Evolutionary conservation across 495 filamentous ascomycete genomes (phyloP), one percentile per base, ranked within the genome.

Genomic region (Lentithecium fluviatile): DNA sequence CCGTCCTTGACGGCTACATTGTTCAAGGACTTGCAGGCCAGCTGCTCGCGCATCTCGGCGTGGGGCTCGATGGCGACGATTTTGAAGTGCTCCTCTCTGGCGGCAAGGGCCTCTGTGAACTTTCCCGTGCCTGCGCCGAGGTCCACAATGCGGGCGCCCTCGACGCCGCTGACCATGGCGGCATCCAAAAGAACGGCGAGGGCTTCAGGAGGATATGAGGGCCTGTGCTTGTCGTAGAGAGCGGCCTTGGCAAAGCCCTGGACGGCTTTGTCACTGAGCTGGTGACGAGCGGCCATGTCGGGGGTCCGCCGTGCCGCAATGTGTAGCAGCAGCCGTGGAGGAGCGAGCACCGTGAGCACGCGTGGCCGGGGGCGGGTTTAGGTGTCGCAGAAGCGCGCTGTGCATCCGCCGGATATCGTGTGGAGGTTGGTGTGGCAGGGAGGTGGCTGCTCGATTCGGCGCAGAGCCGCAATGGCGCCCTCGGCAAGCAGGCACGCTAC

Each of bases 91-190:
- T 87, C 82, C 1, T 74, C 69, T 26, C 84, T 70, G 4, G 46
- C 68, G 0, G 79, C 78, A 6, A 89, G 74, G 19, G 80, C 60
- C 63, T 85, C 79, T 2, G 84, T 87, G 65, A 86, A 84, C 62
- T 87, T 88, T 10, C 86, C 86, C 0, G 83, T 87, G 0, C 87
- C 86, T 3, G 82, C 79, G 0, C 78, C 87, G 21, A 90, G 71
- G 61, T 88, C 85, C 38, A 87, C 71, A 26, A 89, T 71, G 32
- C 71, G 71, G 20, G 81, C 77, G 17, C 70, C 69, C 8, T 69
- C 48, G 0, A 71, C 48, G 21, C 72, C 74, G 25, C 74, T 64
- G 21, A 88, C 65, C 6, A 73, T 64, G 26, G 84, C 70, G 25
- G 77, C 66, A 1, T 68, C 46, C 17, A 88, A 77, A 12, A 89